Conservation (phyloP, 345 rosid genomes). For the Citrus cavaleriei region DNA sequence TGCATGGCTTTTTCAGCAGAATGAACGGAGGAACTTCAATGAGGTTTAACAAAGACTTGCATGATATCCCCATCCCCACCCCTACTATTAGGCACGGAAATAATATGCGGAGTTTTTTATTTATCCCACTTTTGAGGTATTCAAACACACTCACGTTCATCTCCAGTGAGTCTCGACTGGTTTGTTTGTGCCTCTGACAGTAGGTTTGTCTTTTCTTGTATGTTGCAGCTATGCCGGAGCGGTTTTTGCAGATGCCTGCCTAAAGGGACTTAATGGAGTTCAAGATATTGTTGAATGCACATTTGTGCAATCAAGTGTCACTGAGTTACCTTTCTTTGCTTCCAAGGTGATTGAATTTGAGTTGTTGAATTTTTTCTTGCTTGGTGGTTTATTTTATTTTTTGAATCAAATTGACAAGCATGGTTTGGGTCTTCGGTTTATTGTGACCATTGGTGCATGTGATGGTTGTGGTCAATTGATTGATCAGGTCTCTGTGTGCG, state of each 20-base stretch:
- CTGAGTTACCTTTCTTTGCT: conserved; percentile 86
- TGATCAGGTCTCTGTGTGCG: background rate
- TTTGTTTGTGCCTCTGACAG: background rate
- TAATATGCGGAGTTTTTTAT: background rate
- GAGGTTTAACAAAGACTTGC: background rate
- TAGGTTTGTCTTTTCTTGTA: background rate
- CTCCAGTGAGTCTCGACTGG: background rate
- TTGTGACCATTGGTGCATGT: background rate
- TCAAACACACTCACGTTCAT: background rate
- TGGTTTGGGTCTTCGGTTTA: background rate
- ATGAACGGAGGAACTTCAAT: background rate
- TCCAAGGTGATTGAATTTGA: conserved; percentile 55
- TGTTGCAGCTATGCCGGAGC: conserved; percentile 81
- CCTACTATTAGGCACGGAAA: background rate
- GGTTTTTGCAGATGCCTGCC: conserved; percentile 82
- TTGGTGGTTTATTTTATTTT: background rate
- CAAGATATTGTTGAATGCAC: conserved; percentile 77
- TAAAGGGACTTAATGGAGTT: conserved; percentile 82
- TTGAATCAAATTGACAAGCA: background rate
- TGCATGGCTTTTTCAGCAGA: background rate
- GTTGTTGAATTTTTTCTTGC: background rate
- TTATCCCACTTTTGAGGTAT: background rate
- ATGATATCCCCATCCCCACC: background rate
- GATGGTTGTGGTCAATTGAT: background rate
- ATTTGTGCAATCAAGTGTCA: conserved; percentile 61